Evolutionary conservation across 441 rosid genomes (phyloP), one percentile per base, ranked within the genome.

Genomic region (Adansonia madagascariensis): DNA sequence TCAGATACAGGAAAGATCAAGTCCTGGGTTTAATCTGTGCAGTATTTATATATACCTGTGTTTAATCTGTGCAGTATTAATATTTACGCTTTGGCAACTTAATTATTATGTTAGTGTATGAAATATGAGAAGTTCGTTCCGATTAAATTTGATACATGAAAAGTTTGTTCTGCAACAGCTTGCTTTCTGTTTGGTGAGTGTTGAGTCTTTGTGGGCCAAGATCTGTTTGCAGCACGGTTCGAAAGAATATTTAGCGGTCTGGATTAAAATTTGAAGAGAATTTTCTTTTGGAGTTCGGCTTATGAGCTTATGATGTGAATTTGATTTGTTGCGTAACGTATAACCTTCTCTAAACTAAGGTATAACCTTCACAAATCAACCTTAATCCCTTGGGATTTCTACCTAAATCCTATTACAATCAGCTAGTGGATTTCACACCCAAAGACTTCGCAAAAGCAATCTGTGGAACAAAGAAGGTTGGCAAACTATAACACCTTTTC

Each of bases 131-230:
- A 69, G 44, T 24, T 49, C 15, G 60, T 69, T 50, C 63, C 24
- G 15, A 8, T 71, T 9, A 27, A 71, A 18, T 69, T 47, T 46
- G 6, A 69, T 11, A 8, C 15, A 0, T 71, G 61, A 52, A 35
- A 70, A n/a, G 46, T 49, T 49, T 50, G 73, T 70, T 46, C 14
- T 43, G 11, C 12, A 44, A 44, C 17, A 67, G 71, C n/a, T 18
- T 18, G 15, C 35, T 66, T 44, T 18, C 15, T 67, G 71, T 67
- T 47, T 53, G 1, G 53, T 44, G n/a, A 35, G 53, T 18, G 31
- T 10, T 17, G 4, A 5, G 66, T 6, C 66, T 4, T 62, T n/a
- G 0, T 62, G 5, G 66, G 8, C 17, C 5, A 12, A 62, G 9
- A 15, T 17, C 11, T 62, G 17, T 27, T 27, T 31, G n/a, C 44